Evolutionary conservation across 2,329 filamentous ascomycete genomes (phyloP), one percentile per base, ranked within the genome.

Genomic region (Xylariaceae sp.): DNA sequence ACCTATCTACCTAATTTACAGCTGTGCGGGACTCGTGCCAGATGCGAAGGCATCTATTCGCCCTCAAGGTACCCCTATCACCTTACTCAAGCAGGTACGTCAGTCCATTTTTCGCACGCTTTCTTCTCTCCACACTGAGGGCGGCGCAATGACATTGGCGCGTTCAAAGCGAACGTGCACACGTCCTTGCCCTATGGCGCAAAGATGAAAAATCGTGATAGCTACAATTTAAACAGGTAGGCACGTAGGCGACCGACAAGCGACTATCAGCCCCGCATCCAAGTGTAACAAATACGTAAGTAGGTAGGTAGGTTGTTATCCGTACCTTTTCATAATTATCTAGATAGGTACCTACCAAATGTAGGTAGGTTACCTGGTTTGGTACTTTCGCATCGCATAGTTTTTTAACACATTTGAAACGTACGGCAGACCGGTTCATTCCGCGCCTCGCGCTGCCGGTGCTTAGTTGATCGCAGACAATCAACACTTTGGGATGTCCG

Each of bases 381-480:
- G 8, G 41, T 47, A 47, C 32, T 47, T 47, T 47, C 19, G 32
- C 32, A 34, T 5, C 32, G 5, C 32, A 34, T 34, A 6, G 32
- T 1, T 11, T 37, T 37, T 11, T 7, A 3, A 37, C 5, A 44
- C 47, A 12, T 46, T 34, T 31, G 2, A 39, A 39, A 53, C 54
- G 55, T 53, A 54, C 56, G 60, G 58, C 56, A 45, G 51, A 29
- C 62, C 62, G 63, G 63, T 54, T 65, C 60, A 63, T 62, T 65
- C 63, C 63, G 62, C 48, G 56, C 50, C 35, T 58, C 45, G 34
- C 52, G 44, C 50, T 46, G 44, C 11, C 6, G 45, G 26, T 39
- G 51, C 32, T 44, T n/a, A 12, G 47, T 56, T 51, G 51, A 45
- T 42, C 51, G 46, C 54, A 43, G 39, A 32, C 54, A 51, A 37